These are phyloP conservation scores for Fusarium globosum DNA, from an alignment of 2,329 filamentous ascomycete genomes.

Conservation along the genomic window DNA sequence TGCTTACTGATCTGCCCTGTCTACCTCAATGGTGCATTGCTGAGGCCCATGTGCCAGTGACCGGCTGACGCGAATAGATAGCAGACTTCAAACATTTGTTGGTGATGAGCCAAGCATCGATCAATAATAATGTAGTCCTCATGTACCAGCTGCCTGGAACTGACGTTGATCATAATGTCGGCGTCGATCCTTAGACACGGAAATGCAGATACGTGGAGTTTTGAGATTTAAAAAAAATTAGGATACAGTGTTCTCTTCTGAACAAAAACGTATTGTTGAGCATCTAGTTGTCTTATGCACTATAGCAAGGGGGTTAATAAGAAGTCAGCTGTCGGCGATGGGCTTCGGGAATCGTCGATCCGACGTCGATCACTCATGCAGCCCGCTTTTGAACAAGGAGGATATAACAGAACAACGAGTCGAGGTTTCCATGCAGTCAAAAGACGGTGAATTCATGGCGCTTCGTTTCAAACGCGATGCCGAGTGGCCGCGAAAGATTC, in stretches of 20 bases:
- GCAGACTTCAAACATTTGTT: neutral
- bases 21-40: neutral
- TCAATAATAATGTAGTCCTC: neutral
- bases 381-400: slow-evolving; percentile 8
- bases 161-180: slow-evolving; percentile 17
- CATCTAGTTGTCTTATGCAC: neutral
- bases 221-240: neutral
- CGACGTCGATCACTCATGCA: slow-evolving; percentile 35
- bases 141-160: slow-evolving; percentile 10
- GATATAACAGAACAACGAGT: neutral
- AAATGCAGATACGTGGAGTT: neutral
- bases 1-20: neutral
- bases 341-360: slow-evolving; percentile 39
- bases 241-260: neutral
- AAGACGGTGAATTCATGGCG: neutral
- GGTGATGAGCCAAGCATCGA: slow-evolving; percentile 1
- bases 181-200: neutral
- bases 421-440: neutral
- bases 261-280: neutral
- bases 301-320: slow-evolving; percentile 7
- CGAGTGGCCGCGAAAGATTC: slow-evolving; percentile 2
- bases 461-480: neutral
- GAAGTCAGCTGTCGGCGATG: slow-evolving; percentile 13
- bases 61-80: neutral
- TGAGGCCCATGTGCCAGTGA: neutral